phyloP scores from a whole-genome alignment of 305 asterid genomes.

The Rubia tinctorum region DNA sequence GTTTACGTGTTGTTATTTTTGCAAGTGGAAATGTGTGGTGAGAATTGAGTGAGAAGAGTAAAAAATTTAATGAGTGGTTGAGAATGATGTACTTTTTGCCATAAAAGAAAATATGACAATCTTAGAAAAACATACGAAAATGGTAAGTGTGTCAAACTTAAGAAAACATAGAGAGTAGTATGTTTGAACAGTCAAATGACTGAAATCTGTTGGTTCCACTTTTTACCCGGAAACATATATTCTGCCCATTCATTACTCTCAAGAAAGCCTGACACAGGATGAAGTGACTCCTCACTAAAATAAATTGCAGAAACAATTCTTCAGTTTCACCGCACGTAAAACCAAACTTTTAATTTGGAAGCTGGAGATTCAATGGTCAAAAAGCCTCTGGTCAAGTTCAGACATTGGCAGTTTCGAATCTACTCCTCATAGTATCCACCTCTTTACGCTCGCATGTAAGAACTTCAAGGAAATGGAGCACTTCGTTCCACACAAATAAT shows the following conservation, averaged over 20 bases:
- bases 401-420: too few species aligned
- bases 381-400: background rate
- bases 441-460: background rate
- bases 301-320: background rate
- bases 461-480: too few species aligned
- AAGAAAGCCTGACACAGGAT: conserved; percentile 1
- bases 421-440: background rate
- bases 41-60: too few species aligned
- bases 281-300: conserved; percentile 9
- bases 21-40: too few species aligned
- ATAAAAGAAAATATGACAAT: too few species aligned
- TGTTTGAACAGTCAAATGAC: background rate
- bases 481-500: background rate
- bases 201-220: conserved; percentile 2
- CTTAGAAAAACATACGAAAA: too few species aligned
- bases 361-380: conserved; percentile 11
- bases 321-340: conserved; percentile 5
- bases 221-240: background rate
- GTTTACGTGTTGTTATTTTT: too few species aligned
- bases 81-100: too few species aligned
- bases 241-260: background rate
- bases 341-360: background rate
- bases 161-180: too few species aligned
- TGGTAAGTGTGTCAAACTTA: too few species aligned
- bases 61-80: too few species aligned